phyloP scores from a whole-genome alignment of 139 green algal species.

The Auxenochlorella protothecoides region DNA sequence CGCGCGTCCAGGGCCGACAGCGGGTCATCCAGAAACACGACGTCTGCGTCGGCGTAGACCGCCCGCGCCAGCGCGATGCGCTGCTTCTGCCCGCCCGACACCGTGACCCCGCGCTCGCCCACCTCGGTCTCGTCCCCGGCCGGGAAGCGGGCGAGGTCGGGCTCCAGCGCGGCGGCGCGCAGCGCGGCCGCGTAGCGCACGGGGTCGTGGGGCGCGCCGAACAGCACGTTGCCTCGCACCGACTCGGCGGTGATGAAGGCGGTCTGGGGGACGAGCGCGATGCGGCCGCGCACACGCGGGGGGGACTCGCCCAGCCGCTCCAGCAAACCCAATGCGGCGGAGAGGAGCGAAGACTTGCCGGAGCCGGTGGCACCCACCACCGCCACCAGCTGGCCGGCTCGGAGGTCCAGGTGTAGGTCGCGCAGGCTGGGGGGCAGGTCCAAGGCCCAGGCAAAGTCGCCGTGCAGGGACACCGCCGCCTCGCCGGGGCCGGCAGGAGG shows the following conservation, averaged over 20 bases:
- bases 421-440: slow-evolving; percentile 33
- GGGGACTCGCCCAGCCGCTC: neutral
- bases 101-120: slow-evolving; percentile 62
- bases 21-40: slow-evolving; percentile 81
- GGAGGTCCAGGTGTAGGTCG: slow-evolving; percentile 30
- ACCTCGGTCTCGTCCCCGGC: slow-evolving; percentile 45
- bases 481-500: slow-evolving; percentile 4
- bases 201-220: slow-evolving; percentile 43
- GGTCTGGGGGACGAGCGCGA: slow-evolving; percentile 20
- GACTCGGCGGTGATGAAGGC: slow-evolving; percentile 49
- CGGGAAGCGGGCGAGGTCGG: slow-evolving; percentile 26
- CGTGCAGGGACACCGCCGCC: neutral
- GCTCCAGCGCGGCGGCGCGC: slow-evolving; percentile 30
- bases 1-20: slow-evolving; percentile 72
- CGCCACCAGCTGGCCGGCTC: slow-evolving; percentile 24
- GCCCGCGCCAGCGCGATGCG: slow-evolving; percentile 53
- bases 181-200: slow-evolving; percentile 30
- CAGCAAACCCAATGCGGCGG: neutral
- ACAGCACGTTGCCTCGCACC: slow-evolving; percentile 62
- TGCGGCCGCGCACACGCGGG: slow-evolving; percentile 1
- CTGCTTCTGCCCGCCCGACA: slow-evolving; percentile 57
- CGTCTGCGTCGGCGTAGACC: slow-evolving; percentile 36
- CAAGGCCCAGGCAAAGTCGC: slow-evolving; percentile 1
- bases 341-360: neutral
- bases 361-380: neutral